Base-by-base conservation (phyloP, 257 asterid species). In the Cinchona pubescens region DNA sequence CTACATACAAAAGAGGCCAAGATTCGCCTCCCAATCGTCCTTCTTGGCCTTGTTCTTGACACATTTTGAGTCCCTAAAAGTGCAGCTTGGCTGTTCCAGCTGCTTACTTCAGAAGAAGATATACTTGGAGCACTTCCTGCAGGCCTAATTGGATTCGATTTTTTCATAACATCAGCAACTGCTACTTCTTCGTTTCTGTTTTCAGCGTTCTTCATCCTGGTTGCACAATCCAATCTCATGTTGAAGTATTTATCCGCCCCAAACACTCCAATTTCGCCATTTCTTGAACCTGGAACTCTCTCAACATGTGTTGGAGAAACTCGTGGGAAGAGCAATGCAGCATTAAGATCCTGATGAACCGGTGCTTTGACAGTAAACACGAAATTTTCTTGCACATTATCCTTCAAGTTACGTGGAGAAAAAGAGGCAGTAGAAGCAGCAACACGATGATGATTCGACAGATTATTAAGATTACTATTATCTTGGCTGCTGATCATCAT, bases 161-260 rank as follows among this genome's bases (percentile, higher is more conserved):
- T 78, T 10, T 3, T 25, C 9, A 25, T 77, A 43, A 72, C 46
- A 19, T 67, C 76, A 79, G 45, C 76, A 42, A 40, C 43, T 2
- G 76, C 27, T 69, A 37, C 43, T 71, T 70, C 43, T 71, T 70
- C 63, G 2, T 74, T 56, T 9, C 25, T 53, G 40, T 18, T 53
- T 38, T 56, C 79, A n/a, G n/a, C n/a, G 8, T 62, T 75, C 58
- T 72, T 68, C 3, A 23, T 18, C 66, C 59, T 30, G 27, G 81
- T 67, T 29, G 65, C 83, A 51, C 76, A 80, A 51, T 89, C 93
- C 48, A 87, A 19, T 49, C 81, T 87, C 94, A 82, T 88, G 86
- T 91, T 93, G 83, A 91, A 93, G 92, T 91, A 91, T 81, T 81
- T 87, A 62, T 91, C 97, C 10, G 98, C 98, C 4, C 88, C 88